Evolutionary conservation across 148 eudicot genomes (phyloP), one percentile per base, ranked within the genome.

Genomic region (Pouteria glomerata): DNA sequence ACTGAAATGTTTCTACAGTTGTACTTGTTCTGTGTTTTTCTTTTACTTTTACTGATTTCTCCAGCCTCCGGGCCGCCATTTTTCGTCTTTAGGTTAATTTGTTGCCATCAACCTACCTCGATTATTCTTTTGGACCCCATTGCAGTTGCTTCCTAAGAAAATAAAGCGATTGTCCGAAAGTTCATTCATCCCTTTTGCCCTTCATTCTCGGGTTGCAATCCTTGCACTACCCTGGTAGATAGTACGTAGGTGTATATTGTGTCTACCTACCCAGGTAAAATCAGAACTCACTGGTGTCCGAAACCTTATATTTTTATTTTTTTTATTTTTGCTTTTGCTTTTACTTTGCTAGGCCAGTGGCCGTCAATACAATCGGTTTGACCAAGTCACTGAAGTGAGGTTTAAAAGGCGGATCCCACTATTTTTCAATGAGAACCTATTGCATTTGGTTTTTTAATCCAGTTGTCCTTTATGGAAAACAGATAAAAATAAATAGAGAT

Each of bases 61-160:
- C 56, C 60, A 66, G 76, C 74, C 51, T 14, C 14, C 51, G 14
- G 8, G 87, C 87, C 84, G 88, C 79, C 85, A 79, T 57, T 74
- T 84, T 71, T 44, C 26, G 26, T 24, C 26, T 59, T 37, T 37
- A 53, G 37, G 39, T 39, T 0, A 1, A 16, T 58, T 70, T 66
- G 63, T 14, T 6, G 14, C 51, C 10, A 7, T 14, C 14, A 47
- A 7, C 51, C 51, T 47, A 8, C 10, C 8, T 6, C 14, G 10
- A 47, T 14, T 14, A 7, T 14, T 14, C 51, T 14, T 14, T 47
- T 6, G 51, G 10, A 7, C 14, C 10, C 10, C 10, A 14, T 47
- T 6, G 8, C 14, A 14, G 8, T 8, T 6, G 8, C 8, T 14
- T 47, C 14, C 51, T 6, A 7, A 47, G 14, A 14, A 14, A 14